Evolutionary conservation across 768 basidiomycete species (phyloP).

Genomic region (Hypholoma fasciculare): DNA sequence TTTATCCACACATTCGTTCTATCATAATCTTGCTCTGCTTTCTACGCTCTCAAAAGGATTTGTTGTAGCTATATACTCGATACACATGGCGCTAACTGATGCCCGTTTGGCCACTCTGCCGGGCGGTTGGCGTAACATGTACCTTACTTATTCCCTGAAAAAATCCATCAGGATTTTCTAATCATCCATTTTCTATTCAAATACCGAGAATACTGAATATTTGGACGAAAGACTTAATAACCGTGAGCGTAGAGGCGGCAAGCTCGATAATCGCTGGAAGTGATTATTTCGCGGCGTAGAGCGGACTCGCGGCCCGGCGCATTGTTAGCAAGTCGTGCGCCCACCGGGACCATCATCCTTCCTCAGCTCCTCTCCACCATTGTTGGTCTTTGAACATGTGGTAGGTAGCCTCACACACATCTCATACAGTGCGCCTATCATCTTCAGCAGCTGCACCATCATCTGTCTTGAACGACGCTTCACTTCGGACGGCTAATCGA

Average conservation of each 20-base stretch:
- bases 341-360: too few relatives aligned
- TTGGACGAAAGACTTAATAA: too few relatives aligned
- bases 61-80: neutral
- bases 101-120: too few relatives aligned
- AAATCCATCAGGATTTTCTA: too few relatives aligned
- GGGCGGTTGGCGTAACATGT: neutral
- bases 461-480: constrained; percentile 3
- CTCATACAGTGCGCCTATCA: constrained; percentile 11
- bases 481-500: constrained; percentile 16
- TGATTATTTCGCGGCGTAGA: too few relatives aligned
- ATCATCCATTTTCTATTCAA: too few relatives aligned
- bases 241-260: too few relatives aligned
- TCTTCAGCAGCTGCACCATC: constrained; percentile 17
- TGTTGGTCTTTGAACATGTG: constrained; percentile 17
- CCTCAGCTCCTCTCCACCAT: too few relatives aligned
- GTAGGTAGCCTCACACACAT: constrained; percentile 7
- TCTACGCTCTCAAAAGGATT: neutral
- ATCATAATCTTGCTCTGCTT: neutral
- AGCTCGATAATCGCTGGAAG: too few relatives aligned
- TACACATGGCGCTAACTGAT: neutral
- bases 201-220: too few relatives aligned
- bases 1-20: neutral
- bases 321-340: too few relatives aligned
- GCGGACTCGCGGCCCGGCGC: neutral
- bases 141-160: neutral